Evolutionary conservation across 2,329 filamentous ascomycete species (phyloP).

Genomic region (Verticillium isaacii): DNA sequence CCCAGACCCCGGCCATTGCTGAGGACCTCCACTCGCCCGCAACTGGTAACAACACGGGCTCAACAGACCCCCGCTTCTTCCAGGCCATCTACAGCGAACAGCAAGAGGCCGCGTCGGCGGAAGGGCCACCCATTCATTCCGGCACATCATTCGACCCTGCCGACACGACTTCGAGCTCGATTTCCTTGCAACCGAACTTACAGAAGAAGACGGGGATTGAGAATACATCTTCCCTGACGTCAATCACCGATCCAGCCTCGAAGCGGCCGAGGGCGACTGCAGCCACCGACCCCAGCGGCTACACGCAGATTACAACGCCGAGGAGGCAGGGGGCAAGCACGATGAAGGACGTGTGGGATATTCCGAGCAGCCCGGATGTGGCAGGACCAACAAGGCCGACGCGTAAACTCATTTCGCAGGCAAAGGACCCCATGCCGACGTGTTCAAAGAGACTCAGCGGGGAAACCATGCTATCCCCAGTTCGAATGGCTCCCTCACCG

Average conservation of each 20-base stretch:
- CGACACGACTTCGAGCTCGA: neutral
- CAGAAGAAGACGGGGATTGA: slow-evolving; percentile 1
- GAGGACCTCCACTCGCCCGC: neutral
- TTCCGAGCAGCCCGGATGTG: slow-evolving; percentile 36
- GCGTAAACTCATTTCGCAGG: neutral
- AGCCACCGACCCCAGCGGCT: slow-evolving; percentile 10
- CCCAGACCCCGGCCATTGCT: slow-evolving; percentile 1
- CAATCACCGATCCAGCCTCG: slow-evolving; percentile 21
- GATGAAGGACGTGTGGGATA: slow-evolving; percentile 33
- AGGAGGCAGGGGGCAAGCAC: slow-evolving; percentile 15
- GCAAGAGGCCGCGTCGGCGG: slow-evolving; percentile 16
- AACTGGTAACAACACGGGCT: slow-evolving; percentile 25
- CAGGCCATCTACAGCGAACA: slow-evolving; percentile 43
- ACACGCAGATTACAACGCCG: slow-evolving; percentile 28
- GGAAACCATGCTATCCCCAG: neutral
- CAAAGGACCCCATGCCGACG: neutral
- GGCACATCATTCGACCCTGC: neutral
- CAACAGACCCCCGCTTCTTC: slow-evolving; percentile 45
- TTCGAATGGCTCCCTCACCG: neutral
- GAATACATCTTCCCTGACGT: slow-evolving; percentile 15
- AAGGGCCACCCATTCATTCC: neutral
- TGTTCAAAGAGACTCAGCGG: neutral
- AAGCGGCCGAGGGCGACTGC: neutral
- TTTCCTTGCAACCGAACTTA: neutral
- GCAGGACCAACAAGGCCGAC: slow-evolving; percentile 1